Conservation (phyloP, 2,329 filamentous ascomycete genomes). For the Fusarium azukiicola region DNA sequence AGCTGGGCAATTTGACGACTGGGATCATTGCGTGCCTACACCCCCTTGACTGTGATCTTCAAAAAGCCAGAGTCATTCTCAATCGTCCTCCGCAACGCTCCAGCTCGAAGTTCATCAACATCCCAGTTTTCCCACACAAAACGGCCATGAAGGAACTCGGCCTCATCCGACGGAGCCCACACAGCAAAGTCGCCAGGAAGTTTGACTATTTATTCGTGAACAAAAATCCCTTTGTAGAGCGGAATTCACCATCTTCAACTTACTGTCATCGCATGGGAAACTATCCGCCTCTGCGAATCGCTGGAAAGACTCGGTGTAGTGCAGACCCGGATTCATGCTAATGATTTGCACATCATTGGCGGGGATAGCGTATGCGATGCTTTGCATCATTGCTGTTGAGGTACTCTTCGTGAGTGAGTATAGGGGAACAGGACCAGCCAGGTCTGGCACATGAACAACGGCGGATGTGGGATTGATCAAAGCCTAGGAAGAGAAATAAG, state of each 20-base stretch:
- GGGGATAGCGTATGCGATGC: conserved; percentile 59
- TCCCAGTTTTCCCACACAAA: conserved; percentile 74
- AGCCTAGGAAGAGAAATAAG: not conserved
- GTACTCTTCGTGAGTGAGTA: conserved; percentile 6
- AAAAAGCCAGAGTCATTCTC: conserved; percentile 13
- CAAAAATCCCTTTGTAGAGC: not conserved
- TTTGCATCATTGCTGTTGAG: conserved; percentile 36
- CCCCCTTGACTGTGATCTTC: conserved; percentile 3
- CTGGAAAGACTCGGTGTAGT: conserved; percentile 22
- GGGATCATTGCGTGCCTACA: not conserved
- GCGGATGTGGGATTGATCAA: not conserved
- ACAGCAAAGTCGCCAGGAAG: conserved; percentile 65
- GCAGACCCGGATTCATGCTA: conserved; percentile 61
- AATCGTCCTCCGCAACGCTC: conserved; percentile 24
- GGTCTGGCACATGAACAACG: not conserved
- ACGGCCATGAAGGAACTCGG: conserved; percentile 67
- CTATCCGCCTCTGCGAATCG: conserved; percentile 21
- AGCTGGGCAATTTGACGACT: not conserved
- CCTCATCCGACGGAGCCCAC: conserved; percentile 68
- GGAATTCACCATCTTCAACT: not conserved
- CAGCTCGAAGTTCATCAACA: conserved; percentile 67
- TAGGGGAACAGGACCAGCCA: conserved; percentile 8
- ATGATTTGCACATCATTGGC: conserved; percentile 62
- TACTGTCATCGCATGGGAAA: conserved; percentile 15
- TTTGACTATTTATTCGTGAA: conserved; percentile 35